Conservation (phyloP, 2,329 filamentous ascomycete species). For the Fusarium sp. region DNA sequence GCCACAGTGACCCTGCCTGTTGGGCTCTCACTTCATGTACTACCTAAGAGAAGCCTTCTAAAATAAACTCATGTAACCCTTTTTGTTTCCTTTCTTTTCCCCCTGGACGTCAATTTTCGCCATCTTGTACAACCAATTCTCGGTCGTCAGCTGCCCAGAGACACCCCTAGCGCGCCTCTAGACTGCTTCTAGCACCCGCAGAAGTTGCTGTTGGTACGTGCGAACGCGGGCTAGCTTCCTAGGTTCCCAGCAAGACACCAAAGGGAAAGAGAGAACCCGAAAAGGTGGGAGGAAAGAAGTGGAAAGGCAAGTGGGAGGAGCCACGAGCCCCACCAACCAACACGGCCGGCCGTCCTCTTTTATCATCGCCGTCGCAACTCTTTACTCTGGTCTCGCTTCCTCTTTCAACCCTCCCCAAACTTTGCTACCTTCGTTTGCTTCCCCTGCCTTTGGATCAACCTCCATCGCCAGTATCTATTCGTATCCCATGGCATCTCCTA, state of each 20-base stretch:
- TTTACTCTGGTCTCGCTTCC: slow-evolving; percentile 36
- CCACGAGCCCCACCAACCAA: slow-evolving; percentile 40
- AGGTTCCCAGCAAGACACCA: slow-evolving; percentile 10
- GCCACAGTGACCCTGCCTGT: slow-evolving; percentile 5
- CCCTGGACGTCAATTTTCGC: slow-evolving; percentile 11
- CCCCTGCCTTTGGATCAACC: slow-evolving; percentile 21
- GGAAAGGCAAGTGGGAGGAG: slow-evolving; percentile 27
- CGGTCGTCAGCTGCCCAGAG: slow-evolving; percentile 28
- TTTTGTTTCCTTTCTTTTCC: neutral
- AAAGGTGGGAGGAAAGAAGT: slow-evolving; percentile 10
- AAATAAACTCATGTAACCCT: neutral
- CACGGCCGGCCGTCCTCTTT: slow-evolving; percentile 38
- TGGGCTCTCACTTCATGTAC: slow-evolving; percentile 4
- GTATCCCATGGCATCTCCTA: slow-evolving; percentile 38
- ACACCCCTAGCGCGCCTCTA: slow-evolving; percentile 36
- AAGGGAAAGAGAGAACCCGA: slow-evolving; percentile 21
- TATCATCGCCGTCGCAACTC: slow-evolving; percentile 46
- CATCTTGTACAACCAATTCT: neutral
- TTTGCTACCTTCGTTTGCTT: slow-evolving; percentile 28
- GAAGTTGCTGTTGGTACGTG: slow-evolving; percentile 4
- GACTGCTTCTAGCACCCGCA: slow-evolving; percentile 35
- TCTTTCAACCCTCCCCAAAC: slow-evolving; percentile 34
- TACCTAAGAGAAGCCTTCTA: neutral
- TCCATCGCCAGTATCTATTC: slow-evolving; percentile 24
- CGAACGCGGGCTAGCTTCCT: slow-evolving; percentile 17